These are phyloP conservation scores for Trichoderma harzianum DNA, from an alignment of 2,329 filamentous ascomycete species.

Conservation along the genomic window DNA sequence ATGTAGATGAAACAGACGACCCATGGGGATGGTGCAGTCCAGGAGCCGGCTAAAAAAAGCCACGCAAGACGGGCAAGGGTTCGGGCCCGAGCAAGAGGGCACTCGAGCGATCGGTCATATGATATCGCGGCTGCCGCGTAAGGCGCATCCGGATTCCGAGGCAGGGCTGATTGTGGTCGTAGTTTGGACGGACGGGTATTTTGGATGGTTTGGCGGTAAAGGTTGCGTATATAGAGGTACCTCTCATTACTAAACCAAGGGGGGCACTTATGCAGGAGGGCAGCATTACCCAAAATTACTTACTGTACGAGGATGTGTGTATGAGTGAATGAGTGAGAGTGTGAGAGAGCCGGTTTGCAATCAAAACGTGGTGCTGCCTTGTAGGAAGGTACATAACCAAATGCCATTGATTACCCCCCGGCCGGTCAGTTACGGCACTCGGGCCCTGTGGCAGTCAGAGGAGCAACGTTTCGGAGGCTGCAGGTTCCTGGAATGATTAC, in stretches of 20 bases:
- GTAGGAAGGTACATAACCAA: not conserved
- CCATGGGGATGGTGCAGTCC: conserved; percentile 8
- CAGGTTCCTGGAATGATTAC: not conserved
- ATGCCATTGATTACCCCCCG: too few species aligned
- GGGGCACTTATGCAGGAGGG: not conserved
- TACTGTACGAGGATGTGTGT: not conserved
- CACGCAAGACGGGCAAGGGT: conserved; percentile 11
- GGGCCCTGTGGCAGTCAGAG: not conserved
- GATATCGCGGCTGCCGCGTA: conserved; percentile 13
- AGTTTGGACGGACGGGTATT: not conserved
- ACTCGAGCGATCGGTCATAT: conserved; percentile 13
- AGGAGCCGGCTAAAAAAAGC: conserved; percentile 1
- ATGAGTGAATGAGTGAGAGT: not conserved
- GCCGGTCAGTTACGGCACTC: not conserved
- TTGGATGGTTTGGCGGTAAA: not conserved
- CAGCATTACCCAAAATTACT: not conserved
- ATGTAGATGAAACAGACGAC: conserved; percentile 12
- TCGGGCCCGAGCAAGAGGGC: conserved; percentile 6
- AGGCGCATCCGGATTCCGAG: conserved; percentile 12
- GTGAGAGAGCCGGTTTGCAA: not conserved
- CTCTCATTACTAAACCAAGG: not conserved
- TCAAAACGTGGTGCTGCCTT: not conserved
- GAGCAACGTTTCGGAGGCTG: not conserved
- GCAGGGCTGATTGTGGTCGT: not conserved
- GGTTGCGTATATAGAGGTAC: not conserved